These are phyloP conservation scores for Pythium rhizo-oryzae DNA, from an alignment of 352 stramenopile species.

Conservation along the genomic window DNA sequence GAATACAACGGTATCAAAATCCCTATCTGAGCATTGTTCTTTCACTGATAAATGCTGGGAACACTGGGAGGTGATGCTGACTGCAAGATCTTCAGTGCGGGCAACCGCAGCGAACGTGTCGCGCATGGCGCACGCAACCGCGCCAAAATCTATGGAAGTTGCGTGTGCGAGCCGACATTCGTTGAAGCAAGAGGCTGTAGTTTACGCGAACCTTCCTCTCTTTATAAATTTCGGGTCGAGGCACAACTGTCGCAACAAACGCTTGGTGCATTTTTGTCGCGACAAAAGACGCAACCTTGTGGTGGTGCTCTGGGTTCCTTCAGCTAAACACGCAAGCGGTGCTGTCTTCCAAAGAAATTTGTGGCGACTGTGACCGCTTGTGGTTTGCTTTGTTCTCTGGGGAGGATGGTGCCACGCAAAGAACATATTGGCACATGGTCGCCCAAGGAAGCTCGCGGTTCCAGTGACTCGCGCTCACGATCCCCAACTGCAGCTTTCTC, in stretches of 20 bases:
- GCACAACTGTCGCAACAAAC: not conserved
- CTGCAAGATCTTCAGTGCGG: too few relatives aligned
- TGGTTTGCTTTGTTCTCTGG: not conserved
- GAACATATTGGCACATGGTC: not conserved
- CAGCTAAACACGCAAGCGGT: too few relatives aligned
- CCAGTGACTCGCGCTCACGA: conserved; percentile 9
- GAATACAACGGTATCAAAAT: too few relatives aligned
- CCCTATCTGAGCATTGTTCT: too few relatives aligned
- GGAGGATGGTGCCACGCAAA: not conserved
- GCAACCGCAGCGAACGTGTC: not conserved
- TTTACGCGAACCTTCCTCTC: not conserved
- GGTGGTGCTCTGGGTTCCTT: too few relatives aligned
- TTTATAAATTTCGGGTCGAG: not conserved
- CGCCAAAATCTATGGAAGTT: not conserved
- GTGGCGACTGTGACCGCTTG: too few relatives aligned
- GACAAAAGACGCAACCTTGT: too few relatives aligned
- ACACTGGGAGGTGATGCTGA: too few relatives aligned
- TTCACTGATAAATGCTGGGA: too few relatives aligned
- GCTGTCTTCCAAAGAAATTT: not conserved
- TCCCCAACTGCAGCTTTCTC: conserved; percentile 12
- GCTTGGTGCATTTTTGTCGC: too few relatives aligned
- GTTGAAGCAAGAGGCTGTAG: conserved; percentile 9
- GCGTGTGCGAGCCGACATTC: not conserved
- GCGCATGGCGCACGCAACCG: not conserved
- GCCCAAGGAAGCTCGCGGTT: not conserved